Conservation (phyloP, 129 eudicot genomes). For the Tanacetum coccineum region DNA sequence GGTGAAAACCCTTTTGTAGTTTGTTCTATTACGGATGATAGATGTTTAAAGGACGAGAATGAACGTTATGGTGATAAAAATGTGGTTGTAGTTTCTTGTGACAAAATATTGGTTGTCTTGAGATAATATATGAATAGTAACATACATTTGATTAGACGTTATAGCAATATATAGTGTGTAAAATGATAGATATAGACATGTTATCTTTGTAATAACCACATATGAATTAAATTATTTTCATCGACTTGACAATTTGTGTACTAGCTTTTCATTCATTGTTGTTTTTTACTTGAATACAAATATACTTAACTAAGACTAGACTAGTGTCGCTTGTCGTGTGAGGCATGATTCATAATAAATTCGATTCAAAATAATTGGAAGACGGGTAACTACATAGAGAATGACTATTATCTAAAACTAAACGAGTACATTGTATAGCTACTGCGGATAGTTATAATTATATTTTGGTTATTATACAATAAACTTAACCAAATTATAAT, state of each 20-base stretch:
- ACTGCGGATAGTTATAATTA: no score
- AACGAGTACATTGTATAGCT: no score
- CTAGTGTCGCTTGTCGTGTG: background rate
- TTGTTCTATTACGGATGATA: constrained; percentile 6
- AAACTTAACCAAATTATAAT: no score
- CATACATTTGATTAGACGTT: background rate
- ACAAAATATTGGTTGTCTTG: background rate
- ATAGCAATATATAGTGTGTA: background rate
- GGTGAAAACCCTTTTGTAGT: constrained; percentile 15
- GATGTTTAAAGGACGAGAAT: background rate
- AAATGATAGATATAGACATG: constrained; percentile 8
- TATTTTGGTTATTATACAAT: no score
- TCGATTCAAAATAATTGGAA: background rate
- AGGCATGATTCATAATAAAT: background rate
- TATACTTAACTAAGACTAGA: background rate
- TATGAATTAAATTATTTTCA: background rate
- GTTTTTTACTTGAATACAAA: background rate
- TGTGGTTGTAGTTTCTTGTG: background rate
- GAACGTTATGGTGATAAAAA: background rate
- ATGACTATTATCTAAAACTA: no score
- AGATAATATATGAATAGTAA: constrained; percentile 4
- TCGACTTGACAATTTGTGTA: background rate
- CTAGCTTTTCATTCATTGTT: background rate
- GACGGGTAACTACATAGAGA: no score
- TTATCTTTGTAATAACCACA: background rate